These are phyloP conservation scores for Protostelium mycophagum DNA, from an alignment of 78 protist genomes.

Conservation along the genomic window DNA sequence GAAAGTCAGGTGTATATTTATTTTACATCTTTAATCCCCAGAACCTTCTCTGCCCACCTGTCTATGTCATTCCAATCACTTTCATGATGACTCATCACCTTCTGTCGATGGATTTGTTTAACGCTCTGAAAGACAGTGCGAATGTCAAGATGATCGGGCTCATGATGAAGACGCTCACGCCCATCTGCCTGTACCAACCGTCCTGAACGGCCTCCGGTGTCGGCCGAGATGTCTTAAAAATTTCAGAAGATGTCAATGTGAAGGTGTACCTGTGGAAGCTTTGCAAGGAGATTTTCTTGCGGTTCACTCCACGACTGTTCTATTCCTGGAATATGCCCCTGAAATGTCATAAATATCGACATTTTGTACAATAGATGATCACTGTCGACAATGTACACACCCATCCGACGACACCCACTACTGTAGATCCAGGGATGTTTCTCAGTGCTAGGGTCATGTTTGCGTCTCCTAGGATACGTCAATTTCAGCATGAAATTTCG, in stretches of 20 bases:
- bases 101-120: too few species aligned
- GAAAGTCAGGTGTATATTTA: too few species aligned
- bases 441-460: not conserved
- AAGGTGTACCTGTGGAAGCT: not conserved
- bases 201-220: not conserved
- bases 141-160: not conserved
- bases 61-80: too few species aligned
- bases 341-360: not conserved
- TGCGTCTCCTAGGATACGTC: not conserved
- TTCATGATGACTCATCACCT: too few species aligned
- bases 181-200: not conserved
- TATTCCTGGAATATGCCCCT: not conserved
- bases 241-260: not conserved
- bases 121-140: too few species aligned
- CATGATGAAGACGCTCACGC: not conserved
- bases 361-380: too few species aligned
- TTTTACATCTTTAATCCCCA: too few species aligned
- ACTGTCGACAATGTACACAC: too few species aligned
- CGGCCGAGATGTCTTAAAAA: not conserved
- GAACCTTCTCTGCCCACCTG: too few species aligned
- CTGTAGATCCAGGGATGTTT: not conserved
- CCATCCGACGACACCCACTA: not conserved
- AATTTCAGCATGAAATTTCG: not conserved
- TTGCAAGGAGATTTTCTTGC: not conserved
- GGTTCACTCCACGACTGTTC: not conserved